Base-by-base conservation (phyloP, 257 asterid genomes). In the Penstemon newberryi region DNA sequence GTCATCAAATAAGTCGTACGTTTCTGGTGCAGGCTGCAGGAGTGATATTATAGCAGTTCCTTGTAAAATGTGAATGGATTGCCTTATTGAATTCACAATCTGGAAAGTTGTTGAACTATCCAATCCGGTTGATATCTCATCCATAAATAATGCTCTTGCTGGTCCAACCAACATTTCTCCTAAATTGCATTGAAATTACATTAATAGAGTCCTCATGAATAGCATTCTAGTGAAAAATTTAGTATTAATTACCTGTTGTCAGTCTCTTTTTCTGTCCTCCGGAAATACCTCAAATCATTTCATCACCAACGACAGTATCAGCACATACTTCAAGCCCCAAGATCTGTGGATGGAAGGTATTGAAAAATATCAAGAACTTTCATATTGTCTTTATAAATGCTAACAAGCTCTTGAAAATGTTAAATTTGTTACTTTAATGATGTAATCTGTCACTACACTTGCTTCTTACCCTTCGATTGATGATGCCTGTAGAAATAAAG, bases 161-260 rank as follows among this genome's bases (percentile, higher is more conserved):
- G 96, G 95, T 74, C 98, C 98, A 44, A 92, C 97, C 76, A 92
- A 46, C 95, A 92, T 86, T 72, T 92, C 98, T 59, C 96, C 98
- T 91, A 77, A 4, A 63, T 63, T 39, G 65, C 56, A 58, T 13
- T 46, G 18, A 15, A 15, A 15, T 15, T 15, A 15, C 18, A 15
- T 15, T 15, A 15, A 15, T 15, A 15, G 18, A 15, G 18, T 15
- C 18, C 18, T 15, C 18, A 15, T 15, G 18, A 15, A 15, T 15
- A 15, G 18, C 18, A 15, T 15, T 15, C 18, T 15, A 15, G 18
- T 15, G 18, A 15, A 15, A 15, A 15, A 15, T 15, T 15, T 15
- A 15, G 18, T 15, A 15, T 15, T 47, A 13, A 60, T 51, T 63
- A 90, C 98, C 98, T 49, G 96, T 93, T 60, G 98, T 93, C 45